Conservation (phyloP, 78 protist genomes). For the Creolimax fragrantissima region DNA sequence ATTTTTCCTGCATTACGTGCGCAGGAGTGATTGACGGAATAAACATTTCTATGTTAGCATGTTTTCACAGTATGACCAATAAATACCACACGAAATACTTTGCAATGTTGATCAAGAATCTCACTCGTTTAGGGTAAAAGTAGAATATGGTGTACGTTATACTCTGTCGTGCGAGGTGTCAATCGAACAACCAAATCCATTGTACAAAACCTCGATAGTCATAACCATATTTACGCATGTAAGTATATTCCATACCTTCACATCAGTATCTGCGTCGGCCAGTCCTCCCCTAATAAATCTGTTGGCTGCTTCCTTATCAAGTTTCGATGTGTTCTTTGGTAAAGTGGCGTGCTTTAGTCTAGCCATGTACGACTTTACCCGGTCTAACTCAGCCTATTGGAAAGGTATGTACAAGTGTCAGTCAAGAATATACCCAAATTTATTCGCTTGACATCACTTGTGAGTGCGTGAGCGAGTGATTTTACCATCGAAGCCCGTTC, state of each 20-base stretch:
- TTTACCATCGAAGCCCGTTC: no score
- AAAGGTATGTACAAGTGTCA: no score
- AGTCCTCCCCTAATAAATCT: neutral
- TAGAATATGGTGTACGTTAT: no score
- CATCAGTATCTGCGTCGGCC: neutral
- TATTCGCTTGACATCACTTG: no score
- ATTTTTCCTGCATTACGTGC: neutral
- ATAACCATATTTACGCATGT: no score
- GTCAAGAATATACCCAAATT: no score
- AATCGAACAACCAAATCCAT: neutral
- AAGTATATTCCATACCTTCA: neutral
- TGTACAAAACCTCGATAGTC: neutral
- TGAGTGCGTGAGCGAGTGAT: no score
- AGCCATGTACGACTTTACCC: neutral
- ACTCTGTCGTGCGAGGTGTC: no score
- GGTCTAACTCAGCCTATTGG: neutral
- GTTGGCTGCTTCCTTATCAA: neutral
- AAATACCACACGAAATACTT: neutral
- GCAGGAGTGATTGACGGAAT: neutral
- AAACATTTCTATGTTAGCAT: no score
- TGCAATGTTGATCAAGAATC: neutral
- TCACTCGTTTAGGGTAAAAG: neutral
- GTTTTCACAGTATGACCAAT: neutral
- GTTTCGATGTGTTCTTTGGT: neutral
- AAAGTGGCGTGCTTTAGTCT: neutral